Base-by-base conservation (phyloP, 495 filamentous ascomycete genomes). In the Penicillium samsonianum region DNA sequence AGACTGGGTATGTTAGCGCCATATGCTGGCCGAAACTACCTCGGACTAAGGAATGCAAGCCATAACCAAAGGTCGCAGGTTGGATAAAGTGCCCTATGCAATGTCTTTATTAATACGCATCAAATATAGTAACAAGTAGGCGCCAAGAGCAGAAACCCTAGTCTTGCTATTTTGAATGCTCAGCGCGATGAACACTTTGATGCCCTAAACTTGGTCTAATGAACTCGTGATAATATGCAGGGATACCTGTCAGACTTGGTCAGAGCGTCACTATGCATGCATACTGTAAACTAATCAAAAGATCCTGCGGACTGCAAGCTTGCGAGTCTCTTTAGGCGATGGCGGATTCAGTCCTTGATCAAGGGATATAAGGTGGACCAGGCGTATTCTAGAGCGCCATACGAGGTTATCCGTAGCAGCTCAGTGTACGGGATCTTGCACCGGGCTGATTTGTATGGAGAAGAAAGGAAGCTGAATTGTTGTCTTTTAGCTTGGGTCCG, bases 21-120 rank as follows among this genome's bases (percentile, higher is more conserved):
- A 42, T 40, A 53, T 43, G 26, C 19, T 35, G 48, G 30, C 28
- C 26, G 50, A 43, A 12, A 33, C 30, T 54, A 35, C 40, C 4
- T 42, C 1, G 5, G 2, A n/a, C 25, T 17, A 44, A 53, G 40
- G 49, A 17, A 53, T 44, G 51, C 40, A 55, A 25, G 30, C 30
- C 52, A 44, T 20, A 38, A 12, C 37, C 37, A 42, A 20, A 17
- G 8, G 25, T 38, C 17, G 9, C 12, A 5, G 20, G 2, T 20
- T 40, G 49, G 22, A 50, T 4, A 19, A 48, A 12, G 12, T 16
- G 10, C 25, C 28, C 28, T 45, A 46, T 28, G 6, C 16, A 22
- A 28, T n/a, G 6, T 28, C 1, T 17, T 16, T 26, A 5, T 5
- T 10, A 43, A 43, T 23, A 23, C 20, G 12, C 19, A 42, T 14